Evolutionary conservation across 116 monocot species (phyloP), one percentile per base, ranked within the genome.

Genomic region (Zostera marina): DNA sequence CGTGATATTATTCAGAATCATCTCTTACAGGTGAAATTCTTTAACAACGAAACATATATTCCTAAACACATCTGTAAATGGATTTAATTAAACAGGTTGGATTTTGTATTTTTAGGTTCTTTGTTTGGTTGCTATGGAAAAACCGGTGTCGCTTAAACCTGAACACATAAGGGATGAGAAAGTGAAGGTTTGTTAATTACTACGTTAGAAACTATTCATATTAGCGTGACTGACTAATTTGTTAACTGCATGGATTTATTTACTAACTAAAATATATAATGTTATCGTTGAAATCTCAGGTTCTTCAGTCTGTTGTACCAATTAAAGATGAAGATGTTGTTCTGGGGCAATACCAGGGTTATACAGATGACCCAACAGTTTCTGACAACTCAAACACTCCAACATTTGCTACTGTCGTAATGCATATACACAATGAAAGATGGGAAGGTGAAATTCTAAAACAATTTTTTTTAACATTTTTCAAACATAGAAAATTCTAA

Each of bases 1-100:
- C 94, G 94, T 52, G 94, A 94, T 76, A 94, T 94, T 42, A 94
- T 94, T 62, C 94, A 94, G 62, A 94, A 94, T 62, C 94, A 94
- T 70, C 70, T 94, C 23, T 61, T 94, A 54, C 94, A 94, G 94
- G 94, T 88, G 73, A 68, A 58, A 25, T 19, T 8, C 8, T 7
- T 15, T 16, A 54, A 32, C 32, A 32, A 32, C 32, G 4, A 47
- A 47, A 47, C 16, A 16, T 12, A 47, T 4, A 47, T 12, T 22
- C 3, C 5, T 53, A 21, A 17, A 53, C 22, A 53, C 4, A 10
- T 10, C 38, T 41, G 5, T 8, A 41, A 1, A 38, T 15, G 39
- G 13, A n/a, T 56, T 56, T 15, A n/a, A 11, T 56, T 39, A 56
- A 56, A 39, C 16, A 16, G 8, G 13, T 14, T 38, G 12, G 38